phyloP scores from a whole-genome alignment of 139 green algal genomes.

The Closterium sp. region DNA sequence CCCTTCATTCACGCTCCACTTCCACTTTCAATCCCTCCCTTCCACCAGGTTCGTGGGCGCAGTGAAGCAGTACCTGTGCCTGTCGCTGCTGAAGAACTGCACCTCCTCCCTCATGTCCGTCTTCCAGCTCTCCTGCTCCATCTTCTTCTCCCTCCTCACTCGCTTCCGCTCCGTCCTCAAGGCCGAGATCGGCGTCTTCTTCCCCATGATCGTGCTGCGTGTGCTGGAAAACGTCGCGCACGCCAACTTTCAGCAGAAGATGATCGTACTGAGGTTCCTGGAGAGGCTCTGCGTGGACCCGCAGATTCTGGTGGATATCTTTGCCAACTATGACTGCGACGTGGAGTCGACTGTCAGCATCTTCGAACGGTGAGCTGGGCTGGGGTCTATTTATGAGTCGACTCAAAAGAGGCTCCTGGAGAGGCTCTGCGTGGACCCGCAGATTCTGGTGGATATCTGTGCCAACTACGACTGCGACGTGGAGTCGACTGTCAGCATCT shows the following conservation, averaged over 20 bases:
- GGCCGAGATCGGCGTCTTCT: conserved; percentile 89
- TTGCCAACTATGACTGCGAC: conserved; percentile 98
- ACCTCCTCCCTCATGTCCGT: conserved; percentile 60
- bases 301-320: conserved; percentile 92
- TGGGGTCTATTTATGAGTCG: too few relatives aligned
- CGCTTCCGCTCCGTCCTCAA: conserved; percentile 85
- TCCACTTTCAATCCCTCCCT: conserved; percentile 76
- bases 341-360: conserved; percentile 77
- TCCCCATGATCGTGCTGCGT: conserved; percentile 94
- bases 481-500: conserved; percentile 77
- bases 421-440: conserved; percentile 73
- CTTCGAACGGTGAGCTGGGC: conserved; percentile 67
- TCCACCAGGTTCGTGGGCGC: conserved; percentile 68
- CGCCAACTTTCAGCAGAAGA: conserved; percentile 53
- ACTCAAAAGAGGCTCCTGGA: conserved; percentile 35
- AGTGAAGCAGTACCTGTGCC: conserved; percentile 93
- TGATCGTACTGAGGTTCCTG: conserved; percentile 69
- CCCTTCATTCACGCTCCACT: conserved; percentile 65
- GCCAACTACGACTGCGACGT: conserved; percentile 97
- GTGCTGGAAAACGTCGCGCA: conserved; percentile 67
- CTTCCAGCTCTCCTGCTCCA: conserved; percentile 72
- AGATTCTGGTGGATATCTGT: conserved; percentile 93
- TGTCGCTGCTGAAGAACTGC: conserved; percentile 95
- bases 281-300: conserved; percentile 64
- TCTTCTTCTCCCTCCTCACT: conserved; percentile 86